Conservation (phyloP, 2,329 filamentous ascomycete species). For the Diaporthe aspalathi region DNA sequence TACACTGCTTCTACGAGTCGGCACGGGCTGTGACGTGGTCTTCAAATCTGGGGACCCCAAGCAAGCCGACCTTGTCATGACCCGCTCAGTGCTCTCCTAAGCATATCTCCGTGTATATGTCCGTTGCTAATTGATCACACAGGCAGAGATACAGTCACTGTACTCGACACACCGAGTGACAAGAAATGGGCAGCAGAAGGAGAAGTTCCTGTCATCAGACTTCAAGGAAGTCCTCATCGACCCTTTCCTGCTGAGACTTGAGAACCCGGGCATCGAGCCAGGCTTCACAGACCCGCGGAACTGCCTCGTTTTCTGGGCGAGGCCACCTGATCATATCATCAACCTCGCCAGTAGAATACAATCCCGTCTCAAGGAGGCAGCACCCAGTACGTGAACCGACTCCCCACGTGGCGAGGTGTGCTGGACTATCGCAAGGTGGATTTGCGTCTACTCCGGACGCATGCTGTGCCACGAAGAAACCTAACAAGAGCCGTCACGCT, state of each 20-base stretch:
- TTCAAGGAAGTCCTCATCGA: slow-evolving; percentile 82
- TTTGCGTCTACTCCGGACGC: not conserved
- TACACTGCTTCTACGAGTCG: not conserved
- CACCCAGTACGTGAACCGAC: slow-evolving; percentile 71
- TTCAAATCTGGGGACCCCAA: not conserved
- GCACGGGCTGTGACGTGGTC: not conserved
- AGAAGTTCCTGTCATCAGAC: slow-evolving; percentile 74
- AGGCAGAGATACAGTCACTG: slow-evolving; percentile 75
- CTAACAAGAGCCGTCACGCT: not conserved
- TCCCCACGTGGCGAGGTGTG: not conserved
- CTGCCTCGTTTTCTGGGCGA: slow-evolving; percentile 89
- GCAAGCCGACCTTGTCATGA: not conserved
- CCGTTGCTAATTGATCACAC: slow-evolving; percentile 17
- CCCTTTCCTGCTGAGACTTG: slow-evolving; percentile 77
- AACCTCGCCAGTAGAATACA: slow-evolving; percentile 77
- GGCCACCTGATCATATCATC: slow-evolving; percentile 79
- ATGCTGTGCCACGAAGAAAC: not conserved
- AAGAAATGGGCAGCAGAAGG: slow-evolving; percentile 80
- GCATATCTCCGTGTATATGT: not conserved
- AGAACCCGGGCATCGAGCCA: slow-evolving; percentile 71
- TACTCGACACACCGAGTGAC: slow-evolving; percentile 80
- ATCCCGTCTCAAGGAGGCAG: slow-evolving; percentile 68
- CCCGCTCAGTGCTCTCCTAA: not conserved
- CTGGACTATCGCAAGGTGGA: not conserved
- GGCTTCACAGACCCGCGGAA: slow-evolving; percentile 81